Base-by-base conservation (phyloP, 164 flowering plant species). In the Amborella trichopoda region DNA sequence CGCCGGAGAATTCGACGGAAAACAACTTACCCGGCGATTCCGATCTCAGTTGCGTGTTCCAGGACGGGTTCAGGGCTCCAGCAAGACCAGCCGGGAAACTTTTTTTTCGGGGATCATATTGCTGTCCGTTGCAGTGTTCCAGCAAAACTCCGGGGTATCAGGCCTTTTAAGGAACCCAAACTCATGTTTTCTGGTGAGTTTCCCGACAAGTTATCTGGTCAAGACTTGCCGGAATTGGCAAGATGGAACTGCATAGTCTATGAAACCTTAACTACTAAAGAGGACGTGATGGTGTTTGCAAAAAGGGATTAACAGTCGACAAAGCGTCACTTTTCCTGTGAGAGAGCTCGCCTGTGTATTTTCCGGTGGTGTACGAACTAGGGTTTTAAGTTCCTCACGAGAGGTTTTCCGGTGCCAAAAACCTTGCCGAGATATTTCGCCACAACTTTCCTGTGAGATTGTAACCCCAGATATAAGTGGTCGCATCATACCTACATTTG, bases 361-460 rank as follows among this genome's bases (percentile, higher is more conserved):
- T 49, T 56, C 50, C 3, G 42, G 55, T 44, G 65, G 40, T 46
- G 49, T 6, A 1, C 64, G 16, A 48, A 85, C 93, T 4, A 26
- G 72, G 42, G 90, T 89, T 21, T 71, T 72, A 2, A 59, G 56
- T 70, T 82, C 95, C 13, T 24, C 50, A 2, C 95, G 80, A 39
- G 97, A 85, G 49, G 97, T 89, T 0, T 85, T 89, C 71, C 67
- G 95, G 3, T 89, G 95, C 38, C 28, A 3, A 3, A 84, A 65
- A 11, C 14, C 90, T 86, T 3, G 49, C 58, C 46, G 9, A 26
- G 28, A 48, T 66, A 55, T 43, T 49, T 20, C 20, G 56, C 17
- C 3, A 13, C 20, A 39, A 18, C 46, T 37, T 18, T n/a, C 20
- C 58, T n/a, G 3, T 14, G 18, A 39, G 21, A 67, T 51, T 55